A percentile compares a stretch with the other conserved stretches of the same genome.
phyloP scores from a whole-genome alignment of 2,329 filamentous ascomycete species.

The Talaromyces sp. region DNA sequence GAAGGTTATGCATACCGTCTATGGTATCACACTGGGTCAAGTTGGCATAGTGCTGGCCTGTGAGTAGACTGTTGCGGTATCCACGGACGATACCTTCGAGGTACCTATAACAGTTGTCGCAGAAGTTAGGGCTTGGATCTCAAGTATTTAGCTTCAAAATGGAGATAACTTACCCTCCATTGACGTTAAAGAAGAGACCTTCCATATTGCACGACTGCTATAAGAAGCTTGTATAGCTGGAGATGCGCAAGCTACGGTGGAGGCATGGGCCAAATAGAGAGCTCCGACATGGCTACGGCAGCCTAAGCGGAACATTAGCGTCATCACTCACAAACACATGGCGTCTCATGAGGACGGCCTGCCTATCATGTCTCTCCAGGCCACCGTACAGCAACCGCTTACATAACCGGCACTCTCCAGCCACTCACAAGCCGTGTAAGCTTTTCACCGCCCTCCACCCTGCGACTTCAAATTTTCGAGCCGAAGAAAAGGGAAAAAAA shows the following conservation, averaged over 20 bases:
- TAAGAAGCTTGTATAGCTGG: constrained; percentile 1
- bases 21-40: constrained; percentile 97
- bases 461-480: constrained; percentile 20
- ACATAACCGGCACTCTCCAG: constrained; percentile 30
- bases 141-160: rapidly evolving
- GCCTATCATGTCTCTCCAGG: not conserved
- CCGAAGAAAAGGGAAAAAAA: constrained; percentile 24
- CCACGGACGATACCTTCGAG: constrained; percentile 96
- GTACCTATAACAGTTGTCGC: constrained; percentile 59
- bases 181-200: constrained; percentile 90
- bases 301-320: not conserved
- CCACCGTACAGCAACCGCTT: constrained; percentile 21
- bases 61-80: constrained; percentile 92
- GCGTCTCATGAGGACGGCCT: too few relatives aligned
- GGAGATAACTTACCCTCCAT: constrained; percentile 68
- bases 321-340: not conserved
- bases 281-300: constrained; percentile 13
- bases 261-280: constrained; percentile 9
- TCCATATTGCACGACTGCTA: constrained; percentile 61
- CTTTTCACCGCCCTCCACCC: constrained; percentile 31
- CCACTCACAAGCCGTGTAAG: constrained; percentile 26
- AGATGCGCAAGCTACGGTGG: constrained; percentile 6
- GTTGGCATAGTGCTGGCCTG: constrained; percentile 87
- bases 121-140: not conserved
- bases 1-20: constrained; percentile 63